Percentiles rank a stretch among this genome's conserved stretches.
Evolutionary conservation across 2,329 filamentous ascomycete genomes (phyloP).

Genomic region (Aspergillus tubingensis): DNA sequence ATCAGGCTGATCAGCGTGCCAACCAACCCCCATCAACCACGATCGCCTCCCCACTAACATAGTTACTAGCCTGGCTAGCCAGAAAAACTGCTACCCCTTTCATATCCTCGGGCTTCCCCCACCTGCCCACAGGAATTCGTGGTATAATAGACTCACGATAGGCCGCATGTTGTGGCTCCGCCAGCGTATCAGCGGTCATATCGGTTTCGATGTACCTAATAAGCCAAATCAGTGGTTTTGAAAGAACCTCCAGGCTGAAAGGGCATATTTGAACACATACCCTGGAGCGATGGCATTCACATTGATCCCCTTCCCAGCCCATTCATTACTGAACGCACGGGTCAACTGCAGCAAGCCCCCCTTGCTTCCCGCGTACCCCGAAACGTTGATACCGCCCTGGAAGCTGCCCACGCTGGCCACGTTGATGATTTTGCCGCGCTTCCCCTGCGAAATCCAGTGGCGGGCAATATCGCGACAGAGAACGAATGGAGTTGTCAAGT

Average conservation of each 20-base stretch:
- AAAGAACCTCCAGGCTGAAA: neutral
- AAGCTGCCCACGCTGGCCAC: constrained; percentile 78
- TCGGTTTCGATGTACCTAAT: neutral
- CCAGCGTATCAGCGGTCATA: neutral
- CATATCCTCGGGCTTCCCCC: constrained; percentile 1
- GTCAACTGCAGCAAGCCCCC: constrained; percentile 82
- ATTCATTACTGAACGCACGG: constrained; percentile 83
- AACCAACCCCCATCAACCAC: constrained; percentile 5
- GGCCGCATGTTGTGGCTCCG: neutral
- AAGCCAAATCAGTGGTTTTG: neutral
- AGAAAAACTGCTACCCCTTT: neutral
- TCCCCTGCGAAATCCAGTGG: constrained; percentile 33
- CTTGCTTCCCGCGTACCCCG: constrained; percentile 83
- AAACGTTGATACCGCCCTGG: constrained; percentile 84
- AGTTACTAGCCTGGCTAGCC: neutral
- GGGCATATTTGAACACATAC: constrained; percentile 66
- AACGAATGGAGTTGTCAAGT: constrained; percentile 76
- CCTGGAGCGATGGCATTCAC: constrained; percentile 54
- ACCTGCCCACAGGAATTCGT: neutral
- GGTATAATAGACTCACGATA: neutral
- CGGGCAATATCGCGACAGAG: constrained; percentile 26
- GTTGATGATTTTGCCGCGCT: constrained; percentile 67
- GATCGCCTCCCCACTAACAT: neutral
- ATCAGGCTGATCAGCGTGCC: neutral
- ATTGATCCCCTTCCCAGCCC: constrained; percentile 72